Base-by-base conservation (phyloP, 1,139 yeast species). In the Diutina rugosa region DNA sequence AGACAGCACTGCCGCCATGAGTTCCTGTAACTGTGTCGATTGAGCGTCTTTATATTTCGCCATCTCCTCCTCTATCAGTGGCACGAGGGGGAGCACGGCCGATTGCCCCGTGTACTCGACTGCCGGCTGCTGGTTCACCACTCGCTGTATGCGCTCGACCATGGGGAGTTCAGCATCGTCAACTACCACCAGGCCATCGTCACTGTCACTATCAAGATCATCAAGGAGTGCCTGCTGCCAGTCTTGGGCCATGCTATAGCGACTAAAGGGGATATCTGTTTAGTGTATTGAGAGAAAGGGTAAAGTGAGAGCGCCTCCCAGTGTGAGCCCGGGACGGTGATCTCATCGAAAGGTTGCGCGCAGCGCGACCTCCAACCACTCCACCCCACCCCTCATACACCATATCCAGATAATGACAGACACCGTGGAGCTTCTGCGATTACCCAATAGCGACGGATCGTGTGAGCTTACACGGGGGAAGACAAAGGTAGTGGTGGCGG, bases 401-500 rank as follows among this genome's bases (percentile, higher is more conserved):
- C 44, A 4, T n/a, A 10, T 14, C 41, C 52, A 6, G 9, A 47
- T n/a, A 6, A 18, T 16, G 46, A 6, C 46, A 44, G 46, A 18
- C 21, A 44, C 46, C 6, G 46, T 47, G 29, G n/a, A 18, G 32
- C 35, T 32, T 16, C 45, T 44, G 3, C 53, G 32, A 9, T 38
- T 49, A 30, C 44, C 44, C 6, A 49, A 49, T 32, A 32, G 44
- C n/a, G 96, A 89, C 67, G 97, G 97, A 1, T 88, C 96, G 1
- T 84, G 95, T 0, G 80, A 79, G 55, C 73, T 86, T 61, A 66
- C 70, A 29, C 67, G 72, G 28, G 79, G 77, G 7, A 69, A 67
- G 28, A 82, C 89, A 1, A 80, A 81, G 60, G 83, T 87, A 7
- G 69, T 90, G 3, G 82, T 86, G 51, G 83, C 96, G 0, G 91